Evolutionary conservation across 2,329 filamentous ascomycete species (phyloP), one percentile per base, ranked within the genome.

Genomic region (Talaromyces sp.): DNA sequence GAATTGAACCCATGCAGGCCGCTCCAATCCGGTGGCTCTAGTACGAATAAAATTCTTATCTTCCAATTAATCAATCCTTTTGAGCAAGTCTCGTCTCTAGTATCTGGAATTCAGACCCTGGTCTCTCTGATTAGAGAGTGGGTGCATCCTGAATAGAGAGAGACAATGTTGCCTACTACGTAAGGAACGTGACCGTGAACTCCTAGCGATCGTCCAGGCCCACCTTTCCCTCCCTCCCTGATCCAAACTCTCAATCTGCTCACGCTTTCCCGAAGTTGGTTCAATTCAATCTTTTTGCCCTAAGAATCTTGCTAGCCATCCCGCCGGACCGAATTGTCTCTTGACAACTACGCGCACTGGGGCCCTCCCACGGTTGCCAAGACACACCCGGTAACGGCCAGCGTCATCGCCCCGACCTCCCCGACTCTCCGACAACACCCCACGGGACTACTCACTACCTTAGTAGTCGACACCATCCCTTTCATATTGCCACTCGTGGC

Each of bases 131-230:
- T n/a, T n/a, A n/a, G n/a, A n/a, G n/a, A n/a, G n/a, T n/a, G n/a
- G n/a, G n/a, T n/a, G n/a, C n/a, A n/a, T n/a, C n/a, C n/a, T n/a
- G n/a, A n/a, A n/a, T n/a, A n/a, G n/a, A n/a, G n/a, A n/a, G n/a
- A n/a, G n/a, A n/a, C 24, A 29, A 49, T 40, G 22, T 32, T 44
- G 19, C 49, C 19, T 33, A n/a, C 46, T 51, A 56, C 57, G 60
- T 59, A 61, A 59, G 57, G 58, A 64, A 64, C 62, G 62, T 64
- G 62, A 64, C 62, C 51, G 43, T 52, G 35, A 54, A 56, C 61
- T 60, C 58, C 60, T 56, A 62, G 43, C 55, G 59, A 63, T 62
- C 56, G 58, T 27, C 45, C 43, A 52, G 59, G 55, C 56, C 61
- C 52, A 62, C 60, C 56, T 63, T 57, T 65, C 56, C 56, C 57